These are phyloP conservation scores for Bruguiera sexangula DNA, from an alignment of 345 rosid species.

Conservation along the genomic window DNA sequence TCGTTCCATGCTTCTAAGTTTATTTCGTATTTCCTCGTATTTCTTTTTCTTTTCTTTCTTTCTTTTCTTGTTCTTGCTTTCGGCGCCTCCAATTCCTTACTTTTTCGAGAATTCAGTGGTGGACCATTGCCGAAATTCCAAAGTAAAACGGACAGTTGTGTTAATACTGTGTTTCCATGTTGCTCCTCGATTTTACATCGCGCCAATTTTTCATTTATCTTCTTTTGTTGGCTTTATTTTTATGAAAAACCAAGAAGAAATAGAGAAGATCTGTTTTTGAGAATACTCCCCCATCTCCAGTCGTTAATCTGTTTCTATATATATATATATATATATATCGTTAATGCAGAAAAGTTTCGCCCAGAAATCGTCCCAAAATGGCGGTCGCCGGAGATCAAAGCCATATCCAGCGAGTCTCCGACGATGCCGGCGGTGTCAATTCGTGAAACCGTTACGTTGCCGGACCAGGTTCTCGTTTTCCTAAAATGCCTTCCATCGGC, in stretches of 20 bases:
- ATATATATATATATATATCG: not conserved
- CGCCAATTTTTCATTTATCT: too few relatives aligned
- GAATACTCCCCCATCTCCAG: too few relatives aligned
- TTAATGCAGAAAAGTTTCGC: conserved; percentile 40
- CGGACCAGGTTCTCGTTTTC: conserved; percentile 62
- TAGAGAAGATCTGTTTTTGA: too few relatives aligned
- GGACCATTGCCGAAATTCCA: too few relatives aligned
- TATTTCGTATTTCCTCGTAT: not conserved
- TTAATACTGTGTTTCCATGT: too few relatives aligned
- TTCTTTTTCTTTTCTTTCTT: not conserved
- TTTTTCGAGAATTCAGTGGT: too few relatives aligned
- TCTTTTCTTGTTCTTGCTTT: not conserved
- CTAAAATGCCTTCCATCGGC: conserved; percentile 42
- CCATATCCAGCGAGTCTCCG: conserved; percentile 28
- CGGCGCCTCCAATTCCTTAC: too few relatives aligned
- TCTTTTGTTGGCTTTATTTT: too few relatives aligned
- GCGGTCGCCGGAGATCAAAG: conserved; percentile 30
- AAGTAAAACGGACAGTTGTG: too few relatives aligned
- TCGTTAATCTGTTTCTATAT: not conserved
- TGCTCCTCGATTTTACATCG: too few relatives aligned
- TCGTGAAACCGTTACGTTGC: conserved; percentile 53
- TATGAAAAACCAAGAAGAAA: too few relatives aligned
- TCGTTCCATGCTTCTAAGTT: not conserved
- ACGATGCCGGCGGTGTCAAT: conserved; percentile 21
- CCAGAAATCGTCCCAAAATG: conserved; percentile 48